These are phyloP conservation scores for Cymbopogon flexuosus DNA, from an alignment of 202 grass and related monocot genomes.

Conservation along the genomic window DNA sequence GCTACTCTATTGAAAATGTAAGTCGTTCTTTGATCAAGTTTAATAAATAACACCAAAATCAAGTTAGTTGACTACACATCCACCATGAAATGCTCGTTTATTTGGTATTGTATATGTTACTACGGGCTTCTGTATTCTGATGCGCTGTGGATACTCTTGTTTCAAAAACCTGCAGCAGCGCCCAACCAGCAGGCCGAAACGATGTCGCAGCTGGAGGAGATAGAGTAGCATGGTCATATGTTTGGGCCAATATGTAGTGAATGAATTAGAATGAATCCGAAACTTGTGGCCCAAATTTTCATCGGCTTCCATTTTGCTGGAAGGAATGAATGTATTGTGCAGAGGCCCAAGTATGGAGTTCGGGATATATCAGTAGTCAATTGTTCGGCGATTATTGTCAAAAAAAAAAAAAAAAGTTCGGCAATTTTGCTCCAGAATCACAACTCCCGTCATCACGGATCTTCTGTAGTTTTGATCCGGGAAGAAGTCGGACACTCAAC, in stretches of 20 bases:
- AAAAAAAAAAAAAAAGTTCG: too few relatives aligned
- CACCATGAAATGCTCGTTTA: too few relatives aligned
- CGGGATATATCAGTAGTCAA: too few relatives aligned
- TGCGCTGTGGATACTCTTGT: too few relatives aligned
- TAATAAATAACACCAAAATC: too few relatives aligned
- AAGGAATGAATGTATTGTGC: not conserved
- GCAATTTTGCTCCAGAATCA: not conserved
- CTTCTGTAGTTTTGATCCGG: not conserved
- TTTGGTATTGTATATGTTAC: too few relatives aligned
- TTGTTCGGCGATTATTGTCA: not conserved
- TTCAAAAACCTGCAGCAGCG: too few relatives aligned
- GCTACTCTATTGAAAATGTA: not conserved
- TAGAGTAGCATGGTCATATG: not conserved
- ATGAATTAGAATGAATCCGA: not conserved
- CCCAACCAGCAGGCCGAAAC: not conserved
- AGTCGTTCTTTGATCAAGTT: not conserved
- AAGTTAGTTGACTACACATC: too few relatives aligned
- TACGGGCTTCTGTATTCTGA: too few relatives aligned
- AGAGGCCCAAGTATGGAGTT: not conserved
- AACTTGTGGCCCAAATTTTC: not conserved
- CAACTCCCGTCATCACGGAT: not conserved
- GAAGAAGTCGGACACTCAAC: too few relatives aligned
- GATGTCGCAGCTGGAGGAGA: not conserved
- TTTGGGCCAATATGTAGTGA: not conserved
- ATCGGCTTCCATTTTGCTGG: not conserved